Evolutionary conservation across 495 filamentous ascomycete species (phyloP).

Genomic region (Aspergillus kassunensis): DNA sequence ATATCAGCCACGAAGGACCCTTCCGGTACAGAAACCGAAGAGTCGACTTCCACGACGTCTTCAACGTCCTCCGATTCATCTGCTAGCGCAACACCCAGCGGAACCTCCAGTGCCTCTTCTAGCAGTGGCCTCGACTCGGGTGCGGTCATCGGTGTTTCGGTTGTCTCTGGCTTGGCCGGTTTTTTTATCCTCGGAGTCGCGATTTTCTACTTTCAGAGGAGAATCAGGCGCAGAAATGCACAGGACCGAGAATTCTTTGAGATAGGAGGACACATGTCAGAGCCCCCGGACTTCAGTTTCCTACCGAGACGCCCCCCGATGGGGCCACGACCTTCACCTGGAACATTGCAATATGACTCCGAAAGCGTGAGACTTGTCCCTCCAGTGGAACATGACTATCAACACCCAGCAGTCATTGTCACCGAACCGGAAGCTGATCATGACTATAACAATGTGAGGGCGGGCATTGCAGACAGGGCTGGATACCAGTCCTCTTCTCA

Average conservation of each 20-base stretch:
- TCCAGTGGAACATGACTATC: conserved; percentile 9
- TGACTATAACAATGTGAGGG: neutral
- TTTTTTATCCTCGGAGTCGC: conserved; percentile 37
- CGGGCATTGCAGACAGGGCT: conserved; percentile 17
- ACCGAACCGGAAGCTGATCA: conserved; percentile 12
- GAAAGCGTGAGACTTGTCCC: conserved; percentile 22
- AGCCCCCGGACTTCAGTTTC: conserved; percentile 34
- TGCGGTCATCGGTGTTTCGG: conserved; percentile 41
- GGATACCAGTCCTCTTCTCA: conserved; percentile 30
- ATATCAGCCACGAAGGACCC: conserved; percentile 5
- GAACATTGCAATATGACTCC: conserved; percentile 9
- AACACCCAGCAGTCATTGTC: conserved; percentile 21
- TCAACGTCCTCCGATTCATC: neutral
- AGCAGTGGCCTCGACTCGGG: conserved; percentile 26
- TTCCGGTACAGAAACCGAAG: conserved; percentile 7
- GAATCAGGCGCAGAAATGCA: conserved; percentile 22
- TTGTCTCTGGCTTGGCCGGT: conserved; percentile 37
- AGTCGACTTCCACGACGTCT: neutral
- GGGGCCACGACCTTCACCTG: conserved; percentile 12
- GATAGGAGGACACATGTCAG: conserved; percentile 41
- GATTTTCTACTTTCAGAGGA: conserved; percentile 35
- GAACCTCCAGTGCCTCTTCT: neutral
- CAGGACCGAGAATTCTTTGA: conserved; percentile 35
- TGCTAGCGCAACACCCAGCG: conserved; percentile 7
- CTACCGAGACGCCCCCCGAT: conserved; percentile 20